Evolutionary conservation across 495 filamentous ascomycete species (phyloP).

Genomic region (Neurospora sp.): DNA sequence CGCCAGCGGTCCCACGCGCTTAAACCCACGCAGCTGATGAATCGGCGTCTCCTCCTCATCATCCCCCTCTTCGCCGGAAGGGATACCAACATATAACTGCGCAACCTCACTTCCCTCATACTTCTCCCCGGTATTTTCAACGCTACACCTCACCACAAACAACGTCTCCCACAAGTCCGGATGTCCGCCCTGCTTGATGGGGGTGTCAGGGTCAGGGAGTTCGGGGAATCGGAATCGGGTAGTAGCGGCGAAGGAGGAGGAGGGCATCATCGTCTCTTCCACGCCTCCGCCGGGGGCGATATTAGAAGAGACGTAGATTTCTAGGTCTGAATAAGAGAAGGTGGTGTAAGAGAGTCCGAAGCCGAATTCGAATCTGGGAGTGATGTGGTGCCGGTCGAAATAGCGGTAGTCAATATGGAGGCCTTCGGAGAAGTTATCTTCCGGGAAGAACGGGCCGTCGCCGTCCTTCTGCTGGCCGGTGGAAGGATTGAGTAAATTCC

Average conservation of each 20-base stretch:
- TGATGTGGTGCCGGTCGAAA: conserved; percentile 55
- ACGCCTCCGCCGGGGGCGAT: too few relatives aligned
- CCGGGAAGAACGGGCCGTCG: conserved; percentile 45
- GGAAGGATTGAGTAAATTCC: conserved; percentile 40
- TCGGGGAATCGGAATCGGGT: background rate
- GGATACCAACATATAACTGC: conserved; percentile 49
- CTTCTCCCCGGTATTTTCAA: conserved; percentile 56
- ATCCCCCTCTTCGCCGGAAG: background rate
- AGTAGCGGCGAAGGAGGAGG: background rate
- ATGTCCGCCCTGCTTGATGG: conserved; percentile 50
- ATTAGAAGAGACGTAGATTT: background rate
- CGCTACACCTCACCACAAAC: conserved; percentile 40
- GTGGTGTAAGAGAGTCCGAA: conserved; percentile 67
- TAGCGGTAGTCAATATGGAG: conserved; percentile 72
- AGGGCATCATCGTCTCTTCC: too few relatives aligned
- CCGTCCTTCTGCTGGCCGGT: too few relatives aligned
- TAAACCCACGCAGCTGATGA: conserved; percentile 47
- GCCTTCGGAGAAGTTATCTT: conserved; percentile 50
- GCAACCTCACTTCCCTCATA: conserved; percentile 46
- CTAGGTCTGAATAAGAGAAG: conserved; percentile 23
- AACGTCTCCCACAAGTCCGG: conserved; percentile 59
- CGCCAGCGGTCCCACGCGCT: conserved; percentile 33
- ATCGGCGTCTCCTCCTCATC: conserved; percentile 26
- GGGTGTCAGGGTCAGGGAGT: conserved; percentile 6
- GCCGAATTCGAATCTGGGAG: conserved; percentile 71